These are phyloP conservation scores for Amyloporia xantha DNA, from an alignment of 768 basidiomycete species.

Conservation along the genomic window DNA sequence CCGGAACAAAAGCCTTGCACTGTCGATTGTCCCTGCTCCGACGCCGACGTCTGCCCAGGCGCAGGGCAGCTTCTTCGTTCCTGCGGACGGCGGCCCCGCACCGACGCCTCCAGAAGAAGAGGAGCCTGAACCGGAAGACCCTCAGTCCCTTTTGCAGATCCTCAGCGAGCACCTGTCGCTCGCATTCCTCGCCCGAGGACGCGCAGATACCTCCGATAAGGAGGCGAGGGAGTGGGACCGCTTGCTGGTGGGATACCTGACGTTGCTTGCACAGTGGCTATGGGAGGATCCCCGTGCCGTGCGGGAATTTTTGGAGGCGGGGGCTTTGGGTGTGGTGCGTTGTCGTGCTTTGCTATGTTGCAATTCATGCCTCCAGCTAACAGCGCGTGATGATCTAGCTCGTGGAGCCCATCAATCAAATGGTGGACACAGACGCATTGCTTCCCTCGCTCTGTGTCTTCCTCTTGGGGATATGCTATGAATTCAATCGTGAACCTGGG, in stretches of 20 bases:
- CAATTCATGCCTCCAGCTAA: background rate
- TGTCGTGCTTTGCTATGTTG: background rate
- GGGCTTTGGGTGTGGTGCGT: slow-evolving; percentile 86
- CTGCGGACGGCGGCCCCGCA: slow-evolving; percentile 49
- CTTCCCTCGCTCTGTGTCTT: slow-evolving; percentile 90
- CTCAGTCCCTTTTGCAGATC: slow-evolving; percentile 74
- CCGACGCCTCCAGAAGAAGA: slow-evolving; percentile 30
- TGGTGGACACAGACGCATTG: slow-evolving; percentile 75
- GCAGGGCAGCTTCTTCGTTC: slow-evolving; percentile 55
- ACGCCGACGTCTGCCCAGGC: slow-evolving; percentile 25
- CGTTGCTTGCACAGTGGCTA: slow-evolving; percentile 83
- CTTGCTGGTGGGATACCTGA: slow-evolving; percentile 79
- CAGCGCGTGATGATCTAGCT: slow-evolving; percentile 42
- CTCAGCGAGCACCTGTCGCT: slow-evolving; percentile 88
- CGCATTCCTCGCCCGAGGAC: slow-evolving; percentile 69
- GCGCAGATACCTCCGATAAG: slow-evolving; percentile 56
- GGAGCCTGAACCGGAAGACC: slow-evolving; percentile 40
- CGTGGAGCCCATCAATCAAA: slow-evolving; percentile 91
- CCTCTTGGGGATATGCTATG: slow-evolving; percentile 89
- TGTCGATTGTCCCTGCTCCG: slow-evolving; percentile 52
- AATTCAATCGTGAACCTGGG: slow-evolving; percentile 92
- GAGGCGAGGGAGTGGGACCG: slow-evolving; percentile 89
- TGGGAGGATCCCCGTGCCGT: slow-evolving; percentile 94
- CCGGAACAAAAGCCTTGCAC: slow-evolving; percentile 56
- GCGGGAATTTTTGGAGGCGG: slow-evolving; percentile 83